Conservation (phyloP, 2,329 filamentous ascomycete species). For the Sarocladiaceae sp. region DNA sequence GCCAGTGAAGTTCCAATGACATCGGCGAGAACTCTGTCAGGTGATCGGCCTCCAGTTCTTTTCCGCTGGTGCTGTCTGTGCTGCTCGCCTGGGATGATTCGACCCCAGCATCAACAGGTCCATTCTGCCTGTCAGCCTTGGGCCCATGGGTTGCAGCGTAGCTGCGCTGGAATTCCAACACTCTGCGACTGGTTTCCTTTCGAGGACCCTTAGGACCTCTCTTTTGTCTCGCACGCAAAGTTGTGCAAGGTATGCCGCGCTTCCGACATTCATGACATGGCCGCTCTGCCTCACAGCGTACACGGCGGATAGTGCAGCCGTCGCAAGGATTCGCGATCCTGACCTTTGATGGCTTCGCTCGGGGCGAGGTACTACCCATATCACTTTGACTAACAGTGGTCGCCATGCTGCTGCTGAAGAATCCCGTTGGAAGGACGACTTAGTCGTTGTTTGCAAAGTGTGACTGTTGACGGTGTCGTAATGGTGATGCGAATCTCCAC, state of each 20-base stretch:
- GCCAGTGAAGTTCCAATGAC: neutral
- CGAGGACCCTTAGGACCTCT: constrained; percentile 12
- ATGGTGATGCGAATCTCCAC: no score
- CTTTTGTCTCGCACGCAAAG: constrained; percentile 11
- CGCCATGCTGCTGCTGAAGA: neutral
- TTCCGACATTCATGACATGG: constrained; percentile 12
- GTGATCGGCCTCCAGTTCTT: neutral
- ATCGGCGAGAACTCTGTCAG: neutral
- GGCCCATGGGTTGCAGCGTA: neutral
- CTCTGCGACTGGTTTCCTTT: constrained; percentile 8
- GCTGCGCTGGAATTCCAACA: constrained; percentile 3
- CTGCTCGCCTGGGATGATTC: neutral
- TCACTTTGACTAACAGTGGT: no score
- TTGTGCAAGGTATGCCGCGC: constrained; percentile 12
- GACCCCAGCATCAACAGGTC: neutral
- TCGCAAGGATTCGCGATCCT: constrained; percentile 13
- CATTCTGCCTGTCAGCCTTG: neutral
- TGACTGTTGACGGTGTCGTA: no score
- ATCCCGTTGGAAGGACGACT: no score
- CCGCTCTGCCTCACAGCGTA: constrained; percentile 11
- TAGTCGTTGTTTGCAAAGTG: no score
- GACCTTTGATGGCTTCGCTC: neutral
- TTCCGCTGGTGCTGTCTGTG: neutral
- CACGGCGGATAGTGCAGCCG: constrained; percentile 11
- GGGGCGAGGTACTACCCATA: no score